Evolutionary conservation across 164 flowering plant species (phyloP), one percentile per base, ranked within the genome.

Genomic region (Nelumbo lutea): DNA sequence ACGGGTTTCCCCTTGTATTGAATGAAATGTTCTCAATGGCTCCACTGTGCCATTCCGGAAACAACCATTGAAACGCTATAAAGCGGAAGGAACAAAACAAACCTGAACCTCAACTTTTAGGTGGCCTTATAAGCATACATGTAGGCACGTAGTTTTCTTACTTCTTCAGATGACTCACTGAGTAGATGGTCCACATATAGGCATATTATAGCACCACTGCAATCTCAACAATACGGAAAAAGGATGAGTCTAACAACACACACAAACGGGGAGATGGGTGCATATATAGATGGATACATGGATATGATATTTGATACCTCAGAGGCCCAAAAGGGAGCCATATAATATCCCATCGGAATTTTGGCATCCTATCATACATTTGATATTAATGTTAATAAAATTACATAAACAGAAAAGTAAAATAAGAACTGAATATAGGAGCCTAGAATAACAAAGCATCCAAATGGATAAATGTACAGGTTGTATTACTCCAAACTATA

Each of bases 241-340:
- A 27, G 27, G 27, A 27, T 5, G 39, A 42, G 15, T 42, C 27
- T 14, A 48, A 9, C 13, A 9, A 58, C 10, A 47, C 27, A 27
- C 27, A 27, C 27, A 27, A 51, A 43, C 47, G 11, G 9, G 53
- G 43, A 64, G 7, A 47, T 0, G 11, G 13, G 61, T 41, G 0
- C 42, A 45, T 1, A 62, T 9, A 60, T 48, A 45, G 56, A 67
- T 10, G 57, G 57, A 69, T 5, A 65, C 27, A 27, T 27, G 27
- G 27, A 27, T 27, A 27, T 27, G 27, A 27, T 27, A 27, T 27
- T 27, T 70, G 42, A 47, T 83, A 94, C 98, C 96, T 73, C 64
- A 90, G 71, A 61, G 98, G 97, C 3, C 88, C 93, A 46, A 91
- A 75, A 6, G 97, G 94, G 70, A 91, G 93, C 98, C 98, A 92